Evolutionary conservation across 2,329 filamentous ascomycete species (phyloP).

Genomic region (Botrytis elliptica): DNA sequence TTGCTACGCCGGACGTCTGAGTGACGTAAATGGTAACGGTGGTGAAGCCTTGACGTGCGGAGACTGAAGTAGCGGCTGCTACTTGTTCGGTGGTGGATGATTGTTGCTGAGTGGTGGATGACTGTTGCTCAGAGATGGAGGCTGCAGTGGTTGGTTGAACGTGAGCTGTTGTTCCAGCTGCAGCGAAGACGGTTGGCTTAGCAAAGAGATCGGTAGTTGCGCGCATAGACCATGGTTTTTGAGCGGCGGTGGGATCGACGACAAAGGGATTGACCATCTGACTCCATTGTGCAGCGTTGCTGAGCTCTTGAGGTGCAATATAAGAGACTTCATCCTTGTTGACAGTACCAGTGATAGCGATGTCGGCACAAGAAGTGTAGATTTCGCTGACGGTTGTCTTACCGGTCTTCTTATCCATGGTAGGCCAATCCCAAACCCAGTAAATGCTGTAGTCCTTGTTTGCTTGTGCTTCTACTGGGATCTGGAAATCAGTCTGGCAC

Average conservation of each 20-base stretch:
- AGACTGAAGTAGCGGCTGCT: neutral
- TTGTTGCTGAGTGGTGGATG: neutral
- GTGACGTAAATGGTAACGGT: neutral
- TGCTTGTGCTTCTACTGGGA: conserved; percentile 64
- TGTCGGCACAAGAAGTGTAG: conserved; percentile 59
- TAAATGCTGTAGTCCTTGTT: conserved; percentile 76
- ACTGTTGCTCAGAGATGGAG: neutral
- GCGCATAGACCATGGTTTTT: conserved; percentile 10
- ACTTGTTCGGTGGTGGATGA: neutral
- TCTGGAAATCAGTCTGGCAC: conserved; percentile 78
- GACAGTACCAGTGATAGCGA: conserved; percentile 38
- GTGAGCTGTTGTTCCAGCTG: conserved; percentile 2
- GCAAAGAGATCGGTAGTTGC: conserved; percentile 17
- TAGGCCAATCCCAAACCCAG: conserved; percentile 97
- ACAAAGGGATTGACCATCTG: conserved; percentile 34
- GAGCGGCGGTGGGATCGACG: conserved; percentile 26
- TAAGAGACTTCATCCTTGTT: conserved; percentile 16
- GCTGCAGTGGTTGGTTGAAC: neutral
- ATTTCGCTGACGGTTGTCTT: conserved; percentile 53
- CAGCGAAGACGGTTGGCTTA: neutral
- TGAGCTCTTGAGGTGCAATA: conserved; percentile 18
- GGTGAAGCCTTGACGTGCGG: neutral
- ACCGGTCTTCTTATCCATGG: conserved; percentile 46
- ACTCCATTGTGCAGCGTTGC: conserved; percentile 23
- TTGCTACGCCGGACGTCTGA: neutral